phyloP scores from a whole-genome alignment of 1,284 basidiomycete species.

The Golubevia pallescens region DNA sequence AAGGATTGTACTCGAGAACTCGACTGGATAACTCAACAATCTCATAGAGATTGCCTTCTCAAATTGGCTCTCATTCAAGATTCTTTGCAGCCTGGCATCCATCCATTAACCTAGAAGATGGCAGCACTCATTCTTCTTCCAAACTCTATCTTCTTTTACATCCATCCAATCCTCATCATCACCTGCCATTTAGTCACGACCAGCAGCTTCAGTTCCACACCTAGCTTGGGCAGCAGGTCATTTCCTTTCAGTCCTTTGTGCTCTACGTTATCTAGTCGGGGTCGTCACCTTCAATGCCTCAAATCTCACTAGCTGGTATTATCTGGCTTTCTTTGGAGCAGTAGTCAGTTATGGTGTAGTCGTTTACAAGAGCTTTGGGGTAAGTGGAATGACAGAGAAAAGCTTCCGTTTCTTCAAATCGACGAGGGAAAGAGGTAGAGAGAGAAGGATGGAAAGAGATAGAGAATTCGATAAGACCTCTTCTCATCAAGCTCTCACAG shows the following conservation, averaged over 20 bases:
- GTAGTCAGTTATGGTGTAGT: conserved; percentile 61
- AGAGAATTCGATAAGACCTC: too few relatives aligned
- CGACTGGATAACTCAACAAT: too few relatives aligned
- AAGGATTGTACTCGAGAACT: too few relatives aligned
- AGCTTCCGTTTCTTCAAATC: not conserved
- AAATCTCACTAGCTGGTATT: conserved; percentile 53
- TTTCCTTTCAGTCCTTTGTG: conserved; percentile 52
- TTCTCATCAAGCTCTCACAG: too few relatives aligned
- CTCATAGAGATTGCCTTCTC: too few relatives aligned
- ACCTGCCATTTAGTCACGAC: conserved; percentile 32
- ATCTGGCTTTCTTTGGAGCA: conserved; percentile 54
- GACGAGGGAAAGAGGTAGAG: not conserved
- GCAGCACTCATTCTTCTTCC: too few relatives aligned
- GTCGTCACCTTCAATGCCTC: conserved; percentile 24
- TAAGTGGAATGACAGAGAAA: not conserved
- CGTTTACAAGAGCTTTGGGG: conserved; percentile 60
- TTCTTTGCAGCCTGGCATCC: too few relatives aligned
- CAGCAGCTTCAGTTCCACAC: conserved; percentile 51
- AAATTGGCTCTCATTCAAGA: too few relatives aligned
- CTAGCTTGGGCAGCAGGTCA: conserved; percentile 62
- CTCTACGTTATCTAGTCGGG: conserved; percentile 49
- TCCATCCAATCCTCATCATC: too few relatives aligned
- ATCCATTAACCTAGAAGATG: too few relatives aligned
- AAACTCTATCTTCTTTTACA: too few relatives aligned
- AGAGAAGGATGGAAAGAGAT: too few relatives aligned